Percentiles rank a stretch among this genome's conserved stretches.
These are phyloP conservation scores for Kentomonas sorsogonicus DNA, from an alignment of 208 protist species.

Conservation along the genomic window DNA sequence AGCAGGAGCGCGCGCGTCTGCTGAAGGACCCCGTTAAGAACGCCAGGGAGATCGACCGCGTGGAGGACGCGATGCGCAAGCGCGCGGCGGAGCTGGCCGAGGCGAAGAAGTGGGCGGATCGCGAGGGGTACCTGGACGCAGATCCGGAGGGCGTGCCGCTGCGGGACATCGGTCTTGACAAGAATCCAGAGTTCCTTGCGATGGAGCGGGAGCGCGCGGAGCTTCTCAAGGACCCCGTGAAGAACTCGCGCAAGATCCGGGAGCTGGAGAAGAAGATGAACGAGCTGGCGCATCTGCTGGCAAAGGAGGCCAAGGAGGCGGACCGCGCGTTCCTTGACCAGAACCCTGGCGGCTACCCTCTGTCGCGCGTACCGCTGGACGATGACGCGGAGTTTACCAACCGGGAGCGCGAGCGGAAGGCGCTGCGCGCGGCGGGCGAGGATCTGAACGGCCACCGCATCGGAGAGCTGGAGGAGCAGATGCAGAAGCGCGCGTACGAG, in stretches of 20 bases:
- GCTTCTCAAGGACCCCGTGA: slow-evolving; percentile 12
- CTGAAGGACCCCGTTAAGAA: slow-evolving; percentile 10
- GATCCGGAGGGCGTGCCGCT: slow-evolving; percentile 27
- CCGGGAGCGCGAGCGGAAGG: slow-evolving; percentile 30
- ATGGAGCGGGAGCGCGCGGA: slow-evolving; percentile 10
- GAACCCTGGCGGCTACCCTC: slow-evolving; percentile 37
- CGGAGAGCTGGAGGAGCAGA: slow-evolving; percentile 16
- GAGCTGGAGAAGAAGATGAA: slow-evolving; percentile 41
- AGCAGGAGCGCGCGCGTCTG: slow-evolving; percentile 14
- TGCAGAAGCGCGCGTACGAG: slow-evolving; percentile 22
- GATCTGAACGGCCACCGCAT: slow-evolving; percentile 21
- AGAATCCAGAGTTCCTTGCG: slow-evolving; percentile 24
- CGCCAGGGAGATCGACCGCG: slow-evolving; percentile 14
- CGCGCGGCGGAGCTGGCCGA: slow-evolving; percentile 11
- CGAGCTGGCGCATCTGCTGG: slow-evolving; percentile 47
- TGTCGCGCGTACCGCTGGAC: slow-evolving; percentile 29
- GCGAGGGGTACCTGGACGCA: slow-evolving; percentile 21
- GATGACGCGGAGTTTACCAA: slow-evolving; percentile 24
- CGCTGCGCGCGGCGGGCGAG: slow-evolving; percentile 22
- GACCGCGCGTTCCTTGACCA: slow-evolving; percentile 39
- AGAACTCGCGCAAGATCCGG: slow-evolving; percentile 9
- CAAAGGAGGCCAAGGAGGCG: slow-evolving; percentile 2
- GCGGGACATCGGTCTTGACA: slow-evolving; percentile 23
- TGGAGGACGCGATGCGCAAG: slow-evolving; percentile 20
- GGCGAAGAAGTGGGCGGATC: slow-evolving; percentile 15